Evolutionary conservation across 805 yeast genomes (phyloP).

Genomic region (Barnettozyma wickerhamii): DNA sequence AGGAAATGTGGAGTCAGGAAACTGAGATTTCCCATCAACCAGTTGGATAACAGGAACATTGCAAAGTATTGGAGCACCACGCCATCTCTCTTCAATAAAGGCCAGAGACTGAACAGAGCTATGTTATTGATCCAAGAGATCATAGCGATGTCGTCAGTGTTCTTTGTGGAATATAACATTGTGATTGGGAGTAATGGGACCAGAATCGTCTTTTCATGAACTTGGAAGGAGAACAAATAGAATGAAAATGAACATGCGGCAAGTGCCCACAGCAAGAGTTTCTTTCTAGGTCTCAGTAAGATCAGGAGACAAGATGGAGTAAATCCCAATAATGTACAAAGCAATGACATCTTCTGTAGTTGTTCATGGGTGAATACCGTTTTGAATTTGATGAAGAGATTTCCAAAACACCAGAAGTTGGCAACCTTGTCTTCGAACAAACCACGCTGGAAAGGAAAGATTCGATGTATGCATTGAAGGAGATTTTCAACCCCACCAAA

Average conservation of each 20-base stretch:
- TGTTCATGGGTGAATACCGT: conserved; percentile 47
- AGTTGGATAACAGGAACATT: conserved; percentile 60
- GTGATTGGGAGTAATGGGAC: conserved; percentile 86
- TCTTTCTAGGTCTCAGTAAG: conserved; percentile 47
- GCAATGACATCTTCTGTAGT: conserved; percentile 54
- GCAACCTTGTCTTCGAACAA: conserved; percentile 97
- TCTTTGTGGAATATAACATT: conserved; percentile 49
- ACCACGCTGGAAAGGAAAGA: conserved; percentile 92
- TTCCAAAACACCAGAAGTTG: conserved; percentile 95
- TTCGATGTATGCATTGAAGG: conserved; percentile 57
- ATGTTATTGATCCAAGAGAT: conserved; percentile 85
- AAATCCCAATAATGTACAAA: conserved; percentile 48
- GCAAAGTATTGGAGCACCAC: conserved; percentile 68
- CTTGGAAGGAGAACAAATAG: conserved; percentile 88
- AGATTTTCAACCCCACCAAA: conserved; percentile 36
- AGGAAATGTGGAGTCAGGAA: conserved; percentile 43
- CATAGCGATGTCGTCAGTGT: conserved; percentile 60
- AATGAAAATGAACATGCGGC: conserved; percentile 84
- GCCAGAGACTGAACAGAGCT: conserved; percentile 83
- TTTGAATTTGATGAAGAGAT: conserved; percentile 69
- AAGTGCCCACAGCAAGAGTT: conserved; percentile 64
- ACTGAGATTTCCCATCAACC: conserved; percentile 68
- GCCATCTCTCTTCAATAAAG: conserved; percentile 74
- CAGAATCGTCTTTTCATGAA: conserved; percentile 89
- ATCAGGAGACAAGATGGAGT: conserved; percentile 51